phyloP scores from a whole-genome alignment of 148 eudicot genomes.

The Camellia granthamiana region DNA sequence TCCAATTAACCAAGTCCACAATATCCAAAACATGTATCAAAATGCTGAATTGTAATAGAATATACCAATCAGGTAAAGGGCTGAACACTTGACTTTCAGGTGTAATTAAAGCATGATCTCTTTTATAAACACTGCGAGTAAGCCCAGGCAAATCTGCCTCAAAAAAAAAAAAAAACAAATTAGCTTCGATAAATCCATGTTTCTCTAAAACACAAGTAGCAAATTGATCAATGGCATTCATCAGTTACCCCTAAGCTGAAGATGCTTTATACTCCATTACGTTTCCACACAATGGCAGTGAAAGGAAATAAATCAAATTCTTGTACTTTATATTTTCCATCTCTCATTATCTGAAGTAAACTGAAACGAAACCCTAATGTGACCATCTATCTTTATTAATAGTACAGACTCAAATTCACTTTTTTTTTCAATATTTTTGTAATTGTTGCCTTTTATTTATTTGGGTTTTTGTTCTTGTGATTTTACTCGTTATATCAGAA shows the following conservation, averaged over 20 bases:
- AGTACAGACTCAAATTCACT: neutral
- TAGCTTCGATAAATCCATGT: neutral
- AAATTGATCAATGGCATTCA: neutral
- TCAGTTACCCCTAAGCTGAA: neutral
- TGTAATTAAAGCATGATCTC: constrained; percentile 84
- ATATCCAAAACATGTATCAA: neutral
- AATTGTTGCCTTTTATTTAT: neutral
- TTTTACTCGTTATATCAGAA: neutral
- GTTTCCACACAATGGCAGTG: neutral
- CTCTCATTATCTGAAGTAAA: neutral
- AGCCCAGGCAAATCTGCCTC: constrained; percentile 89
- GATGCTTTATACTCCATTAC: neutral
- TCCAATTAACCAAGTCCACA: constrained; percentile 7
- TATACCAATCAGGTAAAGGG: constrained; percentile 93
- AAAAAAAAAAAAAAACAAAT: constrained; percentile 14
- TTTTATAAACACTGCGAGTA: constrained; percentile 86
- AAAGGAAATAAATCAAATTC: neutral
- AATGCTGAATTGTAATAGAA: constrained; percentile 1
- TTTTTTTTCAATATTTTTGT: neutral
- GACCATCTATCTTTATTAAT: neutral
- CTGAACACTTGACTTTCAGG: constrained; percentile 97
- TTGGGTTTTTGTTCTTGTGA: neutral
- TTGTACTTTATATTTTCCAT: neutral
- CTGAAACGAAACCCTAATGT: neutral
- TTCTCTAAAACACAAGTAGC: neutral